These are phyloP conservation scores for Paecilomyces niveus DNA, from an alignment of 2,329 filamentous ascomycete species.

Conservation along the genomic window DNA sequence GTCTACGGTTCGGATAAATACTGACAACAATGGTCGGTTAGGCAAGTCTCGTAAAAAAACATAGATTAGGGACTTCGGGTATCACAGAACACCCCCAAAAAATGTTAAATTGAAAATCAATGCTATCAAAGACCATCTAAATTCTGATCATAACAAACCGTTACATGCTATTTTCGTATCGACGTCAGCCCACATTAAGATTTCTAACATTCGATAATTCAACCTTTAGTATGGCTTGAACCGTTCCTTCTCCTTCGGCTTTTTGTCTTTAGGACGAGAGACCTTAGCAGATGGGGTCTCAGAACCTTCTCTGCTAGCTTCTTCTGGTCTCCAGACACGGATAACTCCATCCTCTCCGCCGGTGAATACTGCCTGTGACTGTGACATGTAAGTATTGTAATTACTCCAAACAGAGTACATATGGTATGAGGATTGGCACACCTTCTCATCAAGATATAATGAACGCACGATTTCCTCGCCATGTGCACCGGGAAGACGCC, in stretches of 20 bases:
- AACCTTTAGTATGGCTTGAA: slow-evolving; percentile 31
- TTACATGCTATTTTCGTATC: background rate
- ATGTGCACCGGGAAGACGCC: slow-evolving; percentile 41
- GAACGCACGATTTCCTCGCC: slow-evolving; percentile 43
- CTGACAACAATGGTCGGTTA: background rate
- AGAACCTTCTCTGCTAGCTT: slow-evolving; percentile 8
- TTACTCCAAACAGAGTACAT: background rate
- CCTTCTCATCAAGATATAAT: slow-evolving; percentile 37
- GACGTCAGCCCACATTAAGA: background rate
- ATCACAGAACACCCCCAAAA: background rate
- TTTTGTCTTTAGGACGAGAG: slow-evolving; percentile 18
- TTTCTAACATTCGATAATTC: background rate
- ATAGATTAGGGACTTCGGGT: too few relatives aligned
- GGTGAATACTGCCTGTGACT: slow-evolving; percentile 37
- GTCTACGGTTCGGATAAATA: background rate
- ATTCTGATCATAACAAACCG: background rate
- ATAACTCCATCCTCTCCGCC: slow-evolving; percentile 40
- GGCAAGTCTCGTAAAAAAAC: background rate
- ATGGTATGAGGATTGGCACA: slow-evolving; percentile 14
- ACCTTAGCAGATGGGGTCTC: slow-evolving; percentile 8
- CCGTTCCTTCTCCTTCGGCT: slow-evolving; percentile 24
- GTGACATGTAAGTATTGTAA: slow-evolving; percentile 5
- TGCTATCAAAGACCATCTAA: background rate
- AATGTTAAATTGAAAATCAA: background rate
- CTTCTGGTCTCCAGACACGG: slow-evolving; percentile 29